Evolutionary conservation across 441 rosid genomes (phyloP).

Genomic region (Erodium trifolium): DNA sequence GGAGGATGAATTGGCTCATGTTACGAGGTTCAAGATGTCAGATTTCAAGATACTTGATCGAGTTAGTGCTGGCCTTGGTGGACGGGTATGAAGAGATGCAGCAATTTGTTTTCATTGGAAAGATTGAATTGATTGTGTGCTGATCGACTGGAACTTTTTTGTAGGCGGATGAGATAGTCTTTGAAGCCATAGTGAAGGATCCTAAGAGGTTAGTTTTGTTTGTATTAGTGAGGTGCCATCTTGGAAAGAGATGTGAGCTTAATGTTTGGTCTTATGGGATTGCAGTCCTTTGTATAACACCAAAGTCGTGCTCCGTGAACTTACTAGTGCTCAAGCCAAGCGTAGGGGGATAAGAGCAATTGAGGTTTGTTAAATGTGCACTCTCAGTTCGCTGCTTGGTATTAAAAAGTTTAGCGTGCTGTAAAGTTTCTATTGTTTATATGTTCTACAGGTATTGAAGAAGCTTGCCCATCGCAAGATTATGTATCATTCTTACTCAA

Average conservation of each 20-base stretch:
- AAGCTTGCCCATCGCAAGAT: constrained; percentile 69
- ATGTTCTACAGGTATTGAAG: constrained; percentile 59
- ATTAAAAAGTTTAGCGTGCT: background rate
- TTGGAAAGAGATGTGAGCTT: constrained; percentile 14
- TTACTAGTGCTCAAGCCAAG: constrained; percentile 63
- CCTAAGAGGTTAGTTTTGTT: constrained; percentile 47
- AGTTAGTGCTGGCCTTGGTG: constrained; percentile 80
- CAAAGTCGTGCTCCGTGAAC: constrained; percentile 69
- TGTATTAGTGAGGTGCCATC: constrained; percentile 14
- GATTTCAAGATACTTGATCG: constrained; percentile 68
- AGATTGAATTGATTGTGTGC: background rate
- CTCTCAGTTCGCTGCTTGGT: background rate
- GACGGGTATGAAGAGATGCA: constrained; percentile 45
- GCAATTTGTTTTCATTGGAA: background rate
- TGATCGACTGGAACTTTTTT: constrained; percentile 17
- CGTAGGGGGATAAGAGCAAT: constrained; percentile 88
- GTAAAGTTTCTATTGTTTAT: constrained; percentile 9
- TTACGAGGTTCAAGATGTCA: constrained; percentile 61
- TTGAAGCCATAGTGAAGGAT: constrained; percentile 72
- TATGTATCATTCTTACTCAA: constrained; percentile 85
- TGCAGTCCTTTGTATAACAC: constrained; percentile 77
- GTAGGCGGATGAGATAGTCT: constrained; percentile 79
- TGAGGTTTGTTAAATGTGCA: constrained; percentile 39
- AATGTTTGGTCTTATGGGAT: constrained; percentile 29
- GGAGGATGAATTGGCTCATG: constrained; percentile 52